phyloP scores from a whole-genome alignment of 345 rosid species.

The Turnera subulata region DNA sequence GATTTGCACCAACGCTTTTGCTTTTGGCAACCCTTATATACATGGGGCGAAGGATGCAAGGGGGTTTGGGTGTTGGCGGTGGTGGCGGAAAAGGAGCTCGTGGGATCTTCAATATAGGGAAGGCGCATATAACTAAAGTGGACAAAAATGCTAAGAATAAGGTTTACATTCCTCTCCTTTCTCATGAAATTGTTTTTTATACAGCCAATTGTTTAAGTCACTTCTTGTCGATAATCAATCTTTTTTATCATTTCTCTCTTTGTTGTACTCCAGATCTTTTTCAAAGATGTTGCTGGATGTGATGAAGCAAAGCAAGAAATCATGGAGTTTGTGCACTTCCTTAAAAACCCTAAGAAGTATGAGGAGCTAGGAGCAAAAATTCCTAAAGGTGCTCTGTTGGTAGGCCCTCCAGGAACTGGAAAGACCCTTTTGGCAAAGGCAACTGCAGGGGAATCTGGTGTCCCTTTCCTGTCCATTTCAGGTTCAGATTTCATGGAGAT shows the following conservation, averaged over 20 bases:
- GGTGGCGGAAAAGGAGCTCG: conserved; percentile 77
- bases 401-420: conserved; percentile 45
- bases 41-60: conserved; percentile 78
- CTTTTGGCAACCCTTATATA: conserved; percentile 69
- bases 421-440: conserved; percentile 46
- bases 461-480: conserved; percentile 33
- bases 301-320: conserved; percentile 42
- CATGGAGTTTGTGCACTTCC: conserved; percentile 89
- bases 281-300: conserved; percentile 41
- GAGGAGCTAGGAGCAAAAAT: conserved; percentile 40
- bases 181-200: not conserved
- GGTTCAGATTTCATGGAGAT: conserved; percentile 43
- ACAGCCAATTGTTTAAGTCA: too few species aligned
- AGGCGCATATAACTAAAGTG: conserved; percentile 77
- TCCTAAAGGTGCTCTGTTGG: conserved; percentile 42
- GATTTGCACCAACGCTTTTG: conserved; percentile 76
- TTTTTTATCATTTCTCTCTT: not conserved
- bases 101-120: conserved; percentile 92
- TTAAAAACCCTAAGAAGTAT: conserved; percentile 40
- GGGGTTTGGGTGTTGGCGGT: conserved; percentile 84
- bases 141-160: conserved; percentile 91
- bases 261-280: conserved; percentile 41
- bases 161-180: conserved; percentile 31
- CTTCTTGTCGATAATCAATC: not conserved
- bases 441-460: conserved; percentile 42